Conservation (phyloP, 352 stramenopile species). For the Phytophthora pinifolia region DNA sequence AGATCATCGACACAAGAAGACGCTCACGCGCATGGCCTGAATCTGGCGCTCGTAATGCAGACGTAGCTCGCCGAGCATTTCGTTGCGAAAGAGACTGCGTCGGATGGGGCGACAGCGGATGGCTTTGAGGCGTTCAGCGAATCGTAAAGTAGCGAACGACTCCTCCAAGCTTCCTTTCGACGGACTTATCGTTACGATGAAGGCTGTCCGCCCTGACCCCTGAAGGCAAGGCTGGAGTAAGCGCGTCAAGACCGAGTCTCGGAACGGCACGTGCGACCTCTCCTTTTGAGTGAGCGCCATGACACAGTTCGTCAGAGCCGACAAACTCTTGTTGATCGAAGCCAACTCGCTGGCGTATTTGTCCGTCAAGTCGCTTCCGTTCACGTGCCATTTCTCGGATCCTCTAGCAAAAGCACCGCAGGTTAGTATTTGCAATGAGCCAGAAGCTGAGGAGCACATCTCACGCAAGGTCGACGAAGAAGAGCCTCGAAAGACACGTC, state of each 20-base stretch:
- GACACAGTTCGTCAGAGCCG: constrained; percentile 76
- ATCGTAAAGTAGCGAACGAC: constrained; percentile 68
- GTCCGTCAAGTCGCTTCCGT: constrained; percentile 51
- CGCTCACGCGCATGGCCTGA: constrained; percentile 57
- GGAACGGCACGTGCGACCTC: constrained; percentile 57
- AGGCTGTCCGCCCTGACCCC: constrained; percentile 47
- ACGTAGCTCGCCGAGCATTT: constrained; percentile 54
- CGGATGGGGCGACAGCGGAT: constrained; percentile 58
- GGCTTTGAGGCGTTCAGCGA: constrained; percentile 65
- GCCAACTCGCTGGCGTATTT: constrained; percentile 65
- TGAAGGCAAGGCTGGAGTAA: constrained; percentile 70
- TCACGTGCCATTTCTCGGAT: constrained; percentile 70
- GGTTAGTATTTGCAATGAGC: constrained; percentile 6
- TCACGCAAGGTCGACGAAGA: constrained; percentile 78
- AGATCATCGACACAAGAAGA: not conserved
- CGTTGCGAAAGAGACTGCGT: constrained; percentile 48
- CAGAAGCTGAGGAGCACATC: not conserved
- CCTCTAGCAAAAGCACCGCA: constrained; percentile 35
- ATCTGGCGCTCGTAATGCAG: constrained; percentile 74
- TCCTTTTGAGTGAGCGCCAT: constrained; percentile 62
- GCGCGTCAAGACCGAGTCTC: constrained; percentile 69
- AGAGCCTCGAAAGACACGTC: constrained; percentile 53
- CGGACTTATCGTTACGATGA: constrained; percentile 71
- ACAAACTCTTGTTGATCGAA: constrained; percentile 79
- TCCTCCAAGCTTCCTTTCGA: constrained; percentile 58